These are phyloP conservation scores for Fusarium miscanthi DNA, from an alignment of 2,329 filamentous ascomycete genomes.

Conservation along the genomic window DNA sequence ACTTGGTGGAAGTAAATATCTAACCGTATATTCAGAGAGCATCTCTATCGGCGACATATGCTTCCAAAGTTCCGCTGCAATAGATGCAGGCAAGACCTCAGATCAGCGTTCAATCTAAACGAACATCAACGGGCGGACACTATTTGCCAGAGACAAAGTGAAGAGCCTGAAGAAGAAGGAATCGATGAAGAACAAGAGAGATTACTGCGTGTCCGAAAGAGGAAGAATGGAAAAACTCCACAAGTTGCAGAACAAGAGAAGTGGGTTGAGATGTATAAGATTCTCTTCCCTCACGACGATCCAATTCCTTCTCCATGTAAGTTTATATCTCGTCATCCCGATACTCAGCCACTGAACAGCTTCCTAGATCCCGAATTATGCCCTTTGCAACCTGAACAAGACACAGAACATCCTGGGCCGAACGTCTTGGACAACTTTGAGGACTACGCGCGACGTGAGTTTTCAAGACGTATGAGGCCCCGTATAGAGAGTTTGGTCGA, in stretches of 20 bases:
- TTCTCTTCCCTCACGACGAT: background rate
- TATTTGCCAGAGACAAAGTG: background rate
- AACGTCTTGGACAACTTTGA: background rate
- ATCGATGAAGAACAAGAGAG: background rate
- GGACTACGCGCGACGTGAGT: background rate
- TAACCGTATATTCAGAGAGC: background rate
- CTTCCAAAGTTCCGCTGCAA: background rate
- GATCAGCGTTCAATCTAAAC: background rate
- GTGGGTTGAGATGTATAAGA: background rate
- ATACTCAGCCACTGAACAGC: accelerated
- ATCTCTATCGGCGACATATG: background rate
- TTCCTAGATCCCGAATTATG: background rate
- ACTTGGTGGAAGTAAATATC: accelerated
- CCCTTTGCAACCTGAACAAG: background rate
- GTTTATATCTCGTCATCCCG: background rate
- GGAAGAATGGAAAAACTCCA: background rate
- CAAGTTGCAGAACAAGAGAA: background rate
- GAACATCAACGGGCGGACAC: background rate
- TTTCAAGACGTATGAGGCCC: background rate
- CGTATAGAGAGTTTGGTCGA: background rate
- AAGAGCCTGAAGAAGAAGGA: background rate
- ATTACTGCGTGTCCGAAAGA: background rate
- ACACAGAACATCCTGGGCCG: accelerated
- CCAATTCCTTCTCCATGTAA: background rate
- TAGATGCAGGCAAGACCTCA: background rate